These are phyloP conservation scores for Penicillium verhagenii DNA, from an alignment of 495 filamentous ascomycete species.

Conservation along the genomic window DNA sequence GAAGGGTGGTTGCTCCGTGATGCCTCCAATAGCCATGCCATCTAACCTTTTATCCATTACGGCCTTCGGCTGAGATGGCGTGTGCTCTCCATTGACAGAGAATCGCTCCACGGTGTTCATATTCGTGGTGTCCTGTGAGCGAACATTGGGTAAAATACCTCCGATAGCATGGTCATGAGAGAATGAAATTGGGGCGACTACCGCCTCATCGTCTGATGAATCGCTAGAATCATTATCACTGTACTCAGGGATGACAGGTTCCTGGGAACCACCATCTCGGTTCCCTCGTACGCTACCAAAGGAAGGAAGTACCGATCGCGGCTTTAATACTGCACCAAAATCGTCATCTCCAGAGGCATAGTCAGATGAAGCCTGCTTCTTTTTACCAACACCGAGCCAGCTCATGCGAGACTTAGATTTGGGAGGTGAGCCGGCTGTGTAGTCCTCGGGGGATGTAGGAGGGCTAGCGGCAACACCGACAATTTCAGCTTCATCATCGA, in stretches of 20 bases:
- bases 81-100: constrained; percentile 8
- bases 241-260: constrained; percentile 19
- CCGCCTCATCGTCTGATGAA: constrained; percentile 34
- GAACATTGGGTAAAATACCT: constrained; percentile 46
- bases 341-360: constrained; percentile 50
- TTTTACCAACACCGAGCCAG: constrained; percentile 57
- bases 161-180: constrained; percentile 69
- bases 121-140: constrained; percentile 2
- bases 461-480: constrained; percentile 59
- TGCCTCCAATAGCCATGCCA: not conserved
- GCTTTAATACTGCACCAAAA: constrained; percentile 65
- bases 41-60: not conserved
- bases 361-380: constrained; percentile 39
- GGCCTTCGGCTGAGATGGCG: not conserved
- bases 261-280: constrained; percentile 29
- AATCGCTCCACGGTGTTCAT: constrained; percentile 16
- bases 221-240: constrained; percentile 40
- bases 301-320: constrained; percentile 72
- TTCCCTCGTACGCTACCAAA: constrained; percentile 74
- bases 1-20: constrained; percentile 7
- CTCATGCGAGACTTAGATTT: constrained; percentile 45
- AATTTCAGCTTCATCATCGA: constrained; percentile 69
- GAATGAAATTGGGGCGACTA: constrained; percentile 24
- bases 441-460: constrained; percentile 49
- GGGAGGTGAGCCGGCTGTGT: constrained; percentile 48